A percentile compares a stretch with the other conserved stretches of the same genome.
phyloP scores from a whole-genome alignment of 306 rosid genomes.

The Hylodesmum podocarpum region DNA sequence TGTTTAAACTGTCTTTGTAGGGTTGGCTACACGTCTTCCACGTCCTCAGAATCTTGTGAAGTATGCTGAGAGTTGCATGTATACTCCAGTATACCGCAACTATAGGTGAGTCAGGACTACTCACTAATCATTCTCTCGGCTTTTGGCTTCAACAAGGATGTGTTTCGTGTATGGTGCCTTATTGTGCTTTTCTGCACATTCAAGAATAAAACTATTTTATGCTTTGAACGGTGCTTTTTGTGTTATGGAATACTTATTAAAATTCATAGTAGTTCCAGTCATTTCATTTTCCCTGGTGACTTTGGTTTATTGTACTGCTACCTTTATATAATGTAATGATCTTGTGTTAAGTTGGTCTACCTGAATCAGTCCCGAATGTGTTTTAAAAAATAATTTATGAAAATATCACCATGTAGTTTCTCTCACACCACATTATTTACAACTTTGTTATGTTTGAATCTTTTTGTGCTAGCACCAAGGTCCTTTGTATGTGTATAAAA shows the following conservation, averaged over 20 bases:
- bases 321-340: too few relatives aligned
- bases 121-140: background rate
- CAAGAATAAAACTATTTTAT: slow-evolving; percentile 6
- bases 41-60: slow-evolving; percentile 78
- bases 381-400: too few relatives aligned
- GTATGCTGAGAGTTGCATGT: slow-evolving; percentile 93
- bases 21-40: slow-evolving; percentile 85
- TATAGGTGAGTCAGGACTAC: slow-evolving; percentile 51
- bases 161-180: slow-evolving; percentile 7
- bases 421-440: too few relatives aligned
- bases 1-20: slow-evolving; percentile 36
- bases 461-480: too few relatives aligned
- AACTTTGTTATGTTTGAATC: too few relatives aligned
- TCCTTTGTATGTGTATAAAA: too few relatives aligned
- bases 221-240: slow-evolving; percentile 12
- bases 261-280: too few relatives aligned
- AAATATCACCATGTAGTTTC: too few relatives aligned
- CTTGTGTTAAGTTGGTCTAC: too few relatives aligned
- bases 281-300: background rate
- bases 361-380: too few relatives aligned
- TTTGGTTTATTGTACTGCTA: background rate
- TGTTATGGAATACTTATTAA: background rate
- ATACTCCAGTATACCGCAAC: slow-evolving; percentile 66
- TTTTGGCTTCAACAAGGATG: slow-evolving; percentile 3
- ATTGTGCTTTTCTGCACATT: background rate